These are phyloP conservation scores for Alternaria sp. DNA, from an alignment of 2,329 filamentous ascomycete species.

Conservation along the genomic window DNA sequence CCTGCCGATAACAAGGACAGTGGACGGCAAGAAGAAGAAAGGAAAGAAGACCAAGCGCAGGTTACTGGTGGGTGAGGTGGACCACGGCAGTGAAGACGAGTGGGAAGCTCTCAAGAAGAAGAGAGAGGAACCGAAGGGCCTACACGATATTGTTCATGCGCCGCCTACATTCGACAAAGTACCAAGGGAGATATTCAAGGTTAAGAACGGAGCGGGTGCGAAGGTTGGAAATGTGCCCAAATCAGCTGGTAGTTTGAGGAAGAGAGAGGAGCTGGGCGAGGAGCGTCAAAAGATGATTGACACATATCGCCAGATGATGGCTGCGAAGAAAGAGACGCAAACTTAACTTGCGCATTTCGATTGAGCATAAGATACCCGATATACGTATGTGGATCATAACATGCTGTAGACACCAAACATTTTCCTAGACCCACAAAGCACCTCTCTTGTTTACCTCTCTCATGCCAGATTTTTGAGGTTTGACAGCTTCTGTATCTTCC, in stretches of 20 bases:
- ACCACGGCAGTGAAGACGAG: constrained; percentile 72
- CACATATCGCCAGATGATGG: constrained; percentile 75
- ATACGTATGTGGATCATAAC: not conserved
- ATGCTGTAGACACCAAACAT: not conserved
- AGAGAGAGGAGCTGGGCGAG: constrained; percentile 75
- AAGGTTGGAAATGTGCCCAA: constrained; percentile 74
- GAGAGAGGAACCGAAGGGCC: constrained; percentile 63
- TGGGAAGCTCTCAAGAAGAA: constrained; percentile 75
- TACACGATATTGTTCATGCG: constrained; percentile 71
- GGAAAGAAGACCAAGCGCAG: constrained; percentile 61
- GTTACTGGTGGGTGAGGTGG: constrained; percentile 60
- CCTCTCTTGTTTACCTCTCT: not conserved
- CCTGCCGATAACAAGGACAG: constrained; percentile 60
- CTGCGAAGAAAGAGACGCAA: constrained; percentile 34
- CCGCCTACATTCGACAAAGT: constrained; percentile 76
- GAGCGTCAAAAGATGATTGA: constrained; percentile 76
- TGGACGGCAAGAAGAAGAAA: constrained; percentile 59
- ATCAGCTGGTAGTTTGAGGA: constrained; percentile 72
- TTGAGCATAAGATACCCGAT: not conserved
- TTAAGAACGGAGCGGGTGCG: constrained; percentile 70
- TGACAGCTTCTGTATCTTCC: not conserved
- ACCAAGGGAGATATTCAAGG: constrained; percentile 69
- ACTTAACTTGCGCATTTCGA: not conserved
- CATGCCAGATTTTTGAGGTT: not conserved
- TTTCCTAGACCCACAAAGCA: not conserved